Evolutionary conservation across 768 basidiomycete genomes (phyloP), one percentile per base, ranked within the genome.

Genomic region (Lactarius deliciosus): DNA sequence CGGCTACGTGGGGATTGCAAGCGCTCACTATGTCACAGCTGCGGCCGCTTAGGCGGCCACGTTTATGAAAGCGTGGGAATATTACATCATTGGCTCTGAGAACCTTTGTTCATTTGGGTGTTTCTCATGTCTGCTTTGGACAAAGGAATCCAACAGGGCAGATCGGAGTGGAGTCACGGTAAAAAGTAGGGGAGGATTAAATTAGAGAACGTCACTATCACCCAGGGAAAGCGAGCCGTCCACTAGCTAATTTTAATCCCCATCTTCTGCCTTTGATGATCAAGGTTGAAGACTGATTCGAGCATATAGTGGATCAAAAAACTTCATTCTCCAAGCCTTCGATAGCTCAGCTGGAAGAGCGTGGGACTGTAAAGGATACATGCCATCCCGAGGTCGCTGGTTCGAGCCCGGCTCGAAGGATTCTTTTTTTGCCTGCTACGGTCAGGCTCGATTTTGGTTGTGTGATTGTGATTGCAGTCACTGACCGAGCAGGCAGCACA

Each of bases 311-410:
- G n/a, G 9, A 18, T 43, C 25, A 32, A 11, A 50, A 18, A 16
- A 38, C 22, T 1, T 15, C 16, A 2, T 30, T 18, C 25, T 20
- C 18, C 7, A 18, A 53, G 3, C 75, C 74, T 72, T 74, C 72
- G 72, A 72, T 75, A 74, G 74, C 75, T 75, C 74, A 75, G 74
- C 62, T 75, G 74, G 74, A 74, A 75, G 74, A 75, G 74, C 74
- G 74, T 74, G 73, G 71, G 74, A 75, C 74, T 75, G 74, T 75
- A 75, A 75, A 18, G 32, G 55, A 30, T 32, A n/a, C 28, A 56
- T 50, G 34, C 62, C 56, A 75, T 75, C 74, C 71, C 72, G 63
- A 75, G 73, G 74, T 73, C 74, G 69, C 70, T 73, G 74, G 74
- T 75, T 75, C 74, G 74, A 75, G 20, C 73, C 74, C 74, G 74